Base-by-base conservation (phyloP, 257 asterid genomes). In the Solanum corneliomulleri region DNA sequence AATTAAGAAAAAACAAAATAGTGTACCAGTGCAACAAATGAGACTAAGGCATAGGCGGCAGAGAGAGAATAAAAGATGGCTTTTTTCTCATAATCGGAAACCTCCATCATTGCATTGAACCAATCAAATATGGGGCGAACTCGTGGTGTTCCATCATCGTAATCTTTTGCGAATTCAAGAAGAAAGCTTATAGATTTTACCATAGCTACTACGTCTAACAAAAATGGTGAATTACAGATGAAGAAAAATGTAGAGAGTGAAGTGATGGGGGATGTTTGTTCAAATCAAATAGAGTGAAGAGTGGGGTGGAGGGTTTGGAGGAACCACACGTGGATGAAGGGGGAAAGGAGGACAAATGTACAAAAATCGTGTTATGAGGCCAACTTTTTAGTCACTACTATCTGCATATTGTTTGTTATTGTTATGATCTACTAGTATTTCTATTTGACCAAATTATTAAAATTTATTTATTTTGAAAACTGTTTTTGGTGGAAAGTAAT, bases 1-100 rank as follows among this genome's bases (percentile, higher is more conserved):
- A 49, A 49, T 52, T 52, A 16, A 15, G 47, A 31, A 18, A 62
- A 20, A 20, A 9, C 2, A 23, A 33, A 83, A 15, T 0, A 56
- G 16, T 27, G 27, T 86, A 91, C 93, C 87, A 89, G 74, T 33
- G 93, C 93, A 74, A 91, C 41, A 11, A 70, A 47, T 62, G 93
- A 86, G 52, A 91, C 88, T 44, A 88, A 25, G 10, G 91, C 89
- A 60, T 86, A 91, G 29, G 88, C 72, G 56, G 89, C 91, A 72
- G 83, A 88, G n/a, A 91, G 89, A 29, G 90, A 20, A 44, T 91
- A 87, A 41, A 89, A 91, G 25, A 88, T 86, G 58, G 39, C 80
- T 37, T 84, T 47, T 21, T 89, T 89, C 87, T 72, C 88, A 25
- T 64, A 27, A 42, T 72, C 71, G 1, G 90, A 82, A 2, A 31